Percentiles rank a stretch among this genome's conserved stretches.
Evolutionary conservation across 306 rosid species (phyloP).

Genomic region (Pterocarpus santalinus): DNA sequence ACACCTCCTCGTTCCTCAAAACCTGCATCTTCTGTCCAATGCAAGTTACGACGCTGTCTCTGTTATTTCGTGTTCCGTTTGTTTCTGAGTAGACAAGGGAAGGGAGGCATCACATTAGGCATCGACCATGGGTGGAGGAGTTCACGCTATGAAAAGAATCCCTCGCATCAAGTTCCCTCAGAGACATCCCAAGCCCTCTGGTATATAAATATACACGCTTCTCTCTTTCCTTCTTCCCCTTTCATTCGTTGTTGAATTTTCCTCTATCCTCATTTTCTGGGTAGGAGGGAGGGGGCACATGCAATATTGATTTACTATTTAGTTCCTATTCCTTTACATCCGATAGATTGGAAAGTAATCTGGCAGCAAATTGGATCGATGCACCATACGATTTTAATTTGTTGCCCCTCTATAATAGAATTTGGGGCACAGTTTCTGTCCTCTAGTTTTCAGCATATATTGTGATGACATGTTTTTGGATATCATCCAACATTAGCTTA

Average conservation of each 20-base stretch:
- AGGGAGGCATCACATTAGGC: background rate
- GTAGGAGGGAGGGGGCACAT: too few relatives aligned
- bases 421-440: background rate
- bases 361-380: background rate
- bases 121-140: constrained; percentile 59
- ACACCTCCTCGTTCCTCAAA: too few relatives aligned
- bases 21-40: background rate
- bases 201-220: constrained; percentile 21
- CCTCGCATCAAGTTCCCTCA: constrained; percentile 88
- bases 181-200: constrained; percentile 60
- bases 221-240: background rate
- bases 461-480: background rate
- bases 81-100: background rate
- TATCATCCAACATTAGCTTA: background rate
- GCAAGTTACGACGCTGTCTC: background rate
- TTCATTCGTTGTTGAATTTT: background rate
- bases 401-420: background rate
- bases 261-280: background rate
- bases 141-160: constrained; percentile 67
- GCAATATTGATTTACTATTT: background rate
- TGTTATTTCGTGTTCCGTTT: background rate
- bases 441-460: background rate
- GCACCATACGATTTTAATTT: background rate
- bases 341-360: background rate
- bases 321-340: background rate